phyloP scores from a whole-genome alignment of 176 grass and related monocot species.

The Avena atlantica region DNA sequence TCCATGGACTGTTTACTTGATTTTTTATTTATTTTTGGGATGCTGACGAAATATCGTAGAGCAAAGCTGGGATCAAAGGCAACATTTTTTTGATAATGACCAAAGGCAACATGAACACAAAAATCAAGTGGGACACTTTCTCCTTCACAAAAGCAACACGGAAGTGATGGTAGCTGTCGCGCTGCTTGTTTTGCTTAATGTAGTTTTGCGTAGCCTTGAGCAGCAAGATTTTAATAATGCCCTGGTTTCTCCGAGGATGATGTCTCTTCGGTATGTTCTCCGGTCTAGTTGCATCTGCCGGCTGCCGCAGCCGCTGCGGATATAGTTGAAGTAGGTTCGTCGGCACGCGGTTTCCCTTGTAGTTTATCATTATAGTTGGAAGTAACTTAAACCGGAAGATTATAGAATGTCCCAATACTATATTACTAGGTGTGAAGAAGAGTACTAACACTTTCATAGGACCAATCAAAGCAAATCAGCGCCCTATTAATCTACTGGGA shows the following conservation, averaged over 20 bases:
- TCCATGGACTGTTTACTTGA: background rate
- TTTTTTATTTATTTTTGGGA: background rate
- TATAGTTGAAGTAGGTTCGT: background rate
- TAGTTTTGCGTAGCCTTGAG: background rate
- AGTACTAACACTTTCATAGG: background rate
- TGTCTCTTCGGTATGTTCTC: background rate
- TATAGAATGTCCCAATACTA: background rate
- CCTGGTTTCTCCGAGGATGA: background rate
- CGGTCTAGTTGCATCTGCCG: background rate
- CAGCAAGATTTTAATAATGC: background rate
- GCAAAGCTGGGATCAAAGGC: too few relatives aligned
- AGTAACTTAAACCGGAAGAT: background rate
- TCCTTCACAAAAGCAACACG: background rate
- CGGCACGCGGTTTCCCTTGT: background rate
- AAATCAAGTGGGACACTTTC: background rate
- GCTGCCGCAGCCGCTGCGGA: background rate
- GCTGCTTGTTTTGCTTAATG: background rate
- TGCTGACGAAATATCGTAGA: background rate
- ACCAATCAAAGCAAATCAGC: background rate
- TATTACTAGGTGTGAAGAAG: background rate
- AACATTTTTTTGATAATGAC: too few relatives aligned
- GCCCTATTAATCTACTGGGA: background rate
- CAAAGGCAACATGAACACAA: background rate
- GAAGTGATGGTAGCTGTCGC: slow-evolving; percentile 1
- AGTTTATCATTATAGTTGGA: background rate